phyloP scores from a whole-genome alignment of 1,284 basidiomycete genomes.

The Ceratobasidium sp. region DNA sequence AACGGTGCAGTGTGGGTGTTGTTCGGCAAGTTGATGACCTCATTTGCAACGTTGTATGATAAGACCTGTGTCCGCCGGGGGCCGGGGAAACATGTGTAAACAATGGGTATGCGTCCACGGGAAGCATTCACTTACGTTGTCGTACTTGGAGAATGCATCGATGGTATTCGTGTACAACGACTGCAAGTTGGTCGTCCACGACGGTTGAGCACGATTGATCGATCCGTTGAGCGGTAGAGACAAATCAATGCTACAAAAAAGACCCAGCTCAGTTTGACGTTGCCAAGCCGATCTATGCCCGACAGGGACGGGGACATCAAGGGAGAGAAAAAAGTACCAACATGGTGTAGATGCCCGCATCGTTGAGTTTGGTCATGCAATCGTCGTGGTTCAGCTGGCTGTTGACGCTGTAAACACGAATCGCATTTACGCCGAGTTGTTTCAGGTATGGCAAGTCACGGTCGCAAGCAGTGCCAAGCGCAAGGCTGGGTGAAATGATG shows the following conservation, averaged over 20 bases:
- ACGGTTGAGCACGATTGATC: slow-evolving; percentile 71
- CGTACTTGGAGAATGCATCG: slow-evolving; percentile 78
- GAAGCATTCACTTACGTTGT: slow-evolving; percentile 51
- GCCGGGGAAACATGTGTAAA: slow-evolving; percentile 19
- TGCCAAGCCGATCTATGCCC: not conserved
- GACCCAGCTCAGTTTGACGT: not conserved
- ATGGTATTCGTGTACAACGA: slow-evolving; percentile 81
- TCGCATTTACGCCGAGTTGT: slow-evolving; percentile 59
- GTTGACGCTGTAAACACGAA: slow-evolving; percentile 87
- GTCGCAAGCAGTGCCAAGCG: slow-evolving; percentile 69
- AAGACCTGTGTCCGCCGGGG: slow-evolving; percentile 45
- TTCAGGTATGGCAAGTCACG: slow-evolving; percentile 82
- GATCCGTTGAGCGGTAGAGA: slow-evolving; percentile 85
- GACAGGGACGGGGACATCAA: not conserved
- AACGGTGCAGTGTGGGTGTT: slow-evolving; percentile 75
- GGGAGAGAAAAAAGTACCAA: slow-evolving; percentile 54
- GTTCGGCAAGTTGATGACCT: slow-evolving; percentile 70
- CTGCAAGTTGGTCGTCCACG: slow-evolving; percentile 83
- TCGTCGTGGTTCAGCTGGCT: slow-evolving; percentile 80
- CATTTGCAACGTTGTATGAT: slow-evolving; percentile 86
- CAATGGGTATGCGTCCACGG: not conserved
- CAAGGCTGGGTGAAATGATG: slow-evolving; percentile 59
- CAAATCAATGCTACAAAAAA: slow-evolving; percentile 71
- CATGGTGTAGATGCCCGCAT: slow-evolving; percentile 88
- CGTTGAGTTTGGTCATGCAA: slow-evolving; percentile 80